Conservation (phyloP, 768 basidiomycete species). For the Paxillus ammoniavirescens region DNA sequence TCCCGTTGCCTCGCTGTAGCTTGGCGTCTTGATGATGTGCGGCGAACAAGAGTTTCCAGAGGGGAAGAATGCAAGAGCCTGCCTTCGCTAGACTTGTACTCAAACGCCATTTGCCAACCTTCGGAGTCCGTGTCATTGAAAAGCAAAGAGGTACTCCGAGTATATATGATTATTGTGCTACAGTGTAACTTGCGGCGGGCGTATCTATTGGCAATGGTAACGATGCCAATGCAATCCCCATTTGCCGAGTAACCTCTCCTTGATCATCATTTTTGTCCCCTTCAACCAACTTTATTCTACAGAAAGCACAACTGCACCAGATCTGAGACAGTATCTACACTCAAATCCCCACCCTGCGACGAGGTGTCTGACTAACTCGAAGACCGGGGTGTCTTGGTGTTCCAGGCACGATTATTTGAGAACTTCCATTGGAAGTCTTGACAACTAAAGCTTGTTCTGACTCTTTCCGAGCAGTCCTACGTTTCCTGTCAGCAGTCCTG, state of each 20-base stretch:
- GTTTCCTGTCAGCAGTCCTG: constrained; percentile 6
- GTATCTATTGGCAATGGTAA: constrained; percentile 9
- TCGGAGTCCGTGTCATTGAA: no score
- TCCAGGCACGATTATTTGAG: constrained; percentile 75
- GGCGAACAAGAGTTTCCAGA: constrained; percentile 54
- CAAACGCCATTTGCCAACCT: constrained; percentile 13
- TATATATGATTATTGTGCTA: not conserved
- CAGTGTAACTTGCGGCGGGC: not conserved
- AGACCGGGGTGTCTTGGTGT: constrained; percentile 74
- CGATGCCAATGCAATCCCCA: not conserved
- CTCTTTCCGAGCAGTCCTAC: constrained; percentile 60
- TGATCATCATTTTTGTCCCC: not conserved
- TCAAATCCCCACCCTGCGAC: constrained; percentile 68
- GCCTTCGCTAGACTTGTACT: constrained; percentile 20
- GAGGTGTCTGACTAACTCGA: constrained; percentile 73
- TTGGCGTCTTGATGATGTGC: constrained; percentile 46
- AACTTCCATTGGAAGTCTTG: constrained; percentile 52
- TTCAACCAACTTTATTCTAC: not conserved
- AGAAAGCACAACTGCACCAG: not conserved
- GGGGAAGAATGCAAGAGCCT: constrained; percentile 49
- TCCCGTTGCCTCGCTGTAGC: constrained; percentile 6
- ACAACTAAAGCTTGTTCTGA: constrained; percentile 58
- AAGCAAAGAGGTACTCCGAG: not conserved
- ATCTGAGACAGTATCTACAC: not conserved
- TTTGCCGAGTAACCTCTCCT: not conserved